These are phyloP conservation scores for Boletus huronensis DNA, from an alignment of 768 basidiomycete genomes.

Conservation along the genomic window DNA sequence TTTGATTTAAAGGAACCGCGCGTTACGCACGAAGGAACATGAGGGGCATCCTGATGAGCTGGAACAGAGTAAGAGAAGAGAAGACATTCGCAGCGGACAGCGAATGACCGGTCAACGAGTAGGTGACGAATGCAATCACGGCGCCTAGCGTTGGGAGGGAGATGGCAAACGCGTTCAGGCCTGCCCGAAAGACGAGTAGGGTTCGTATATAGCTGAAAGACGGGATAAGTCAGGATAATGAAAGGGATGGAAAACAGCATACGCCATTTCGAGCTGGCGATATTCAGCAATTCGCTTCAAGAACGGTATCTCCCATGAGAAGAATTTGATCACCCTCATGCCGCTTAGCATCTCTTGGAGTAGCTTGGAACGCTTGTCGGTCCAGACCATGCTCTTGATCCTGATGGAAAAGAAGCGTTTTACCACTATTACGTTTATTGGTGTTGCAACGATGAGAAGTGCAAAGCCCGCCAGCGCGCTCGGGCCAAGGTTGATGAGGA, in stretches of 20 bases:
- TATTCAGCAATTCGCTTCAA: slow-evolving; percentile 68
- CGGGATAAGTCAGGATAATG: background rate
- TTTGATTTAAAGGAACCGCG: background rate
- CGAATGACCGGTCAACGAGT: slow-evolving; percentile 65
- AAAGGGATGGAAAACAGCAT: slow-evolving; percentile 15
- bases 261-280: slow-evolving; percentile 68
- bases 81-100: slow-evolving; percentile 75
- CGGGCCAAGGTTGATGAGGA: slow-evolving; percentile 69
- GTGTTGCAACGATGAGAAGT: slow-evolving; percentile 67
- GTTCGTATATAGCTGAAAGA: slow-evolving; percentile 56
- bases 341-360: slow-evolving; percentile 87
- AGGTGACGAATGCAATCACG: slow-evolving; percentile 73
- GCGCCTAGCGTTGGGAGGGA: slow-evolving; percentile 77
- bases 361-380: slow-evolving; percentile 84
- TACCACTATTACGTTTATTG: slow-evolving; percentile 71
- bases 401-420: slow-evolving; percentile 57
- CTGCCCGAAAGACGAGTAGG: slow-evolving; percentile 62
- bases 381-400: slow-evolving; percentile 79
- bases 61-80: slow-evolving; percentile 82
- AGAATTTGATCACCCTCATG: slow-evolving; percentile 92
- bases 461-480: slow-evolving; percentile 54
- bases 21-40: slow-evolving; percentile 56
- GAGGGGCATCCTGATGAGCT: slow-evolving; percentile 74
- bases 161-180: slow-evolving; percentile 64
- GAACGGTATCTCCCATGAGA: slow-evolving; percentile 85